Evolutionary conservation across 345 rosid genomes (phyloP).

Genomic region (Citrus inodora): DNA sequence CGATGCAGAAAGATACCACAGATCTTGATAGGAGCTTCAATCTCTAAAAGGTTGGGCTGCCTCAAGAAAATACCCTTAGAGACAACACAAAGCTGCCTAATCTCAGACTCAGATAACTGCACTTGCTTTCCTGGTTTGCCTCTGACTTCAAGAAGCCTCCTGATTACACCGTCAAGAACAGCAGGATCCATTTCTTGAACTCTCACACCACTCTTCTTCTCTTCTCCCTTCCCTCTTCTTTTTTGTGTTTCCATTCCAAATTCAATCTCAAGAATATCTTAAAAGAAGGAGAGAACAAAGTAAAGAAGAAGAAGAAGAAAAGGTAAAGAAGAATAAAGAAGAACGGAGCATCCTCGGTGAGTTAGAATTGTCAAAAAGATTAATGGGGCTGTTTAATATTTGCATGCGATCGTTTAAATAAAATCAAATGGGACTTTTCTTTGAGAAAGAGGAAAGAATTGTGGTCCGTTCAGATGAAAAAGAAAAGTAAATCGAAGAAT

Average conservation of each 20-base stretch:
- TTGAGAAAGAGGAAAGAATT: conserved; percentile 18
- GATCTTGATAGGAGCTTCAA: conserved; percentile 78
- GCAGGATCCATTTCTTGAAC: conserved; percentile 39
- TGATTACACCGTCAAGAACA: conserved; percentile 59
- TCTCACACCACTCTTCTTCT: no score
- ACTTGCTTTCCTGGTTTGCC: conserved; percentile 68
- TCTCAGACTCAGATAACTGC: conserved; percentile 64
- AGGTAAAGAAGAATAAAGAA: conserved; percentile 3
- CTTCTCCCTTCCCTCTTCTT: neutral
- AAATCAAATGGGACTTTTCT: conserved; percentile 15
- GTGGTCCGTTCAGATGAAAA: neutral
- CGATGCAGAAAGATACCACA: conserved; percentile 46
- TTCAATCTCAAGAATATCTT: neutral
- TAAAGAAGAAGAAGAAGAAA: conserved; percentile 6
- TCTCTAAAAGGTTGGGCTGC: conserved; percentile 78
- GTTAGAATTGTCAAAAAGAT: no score
- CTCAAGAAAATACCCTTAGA: conserved; percentile 63
- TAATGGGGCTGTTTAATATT: neutral
- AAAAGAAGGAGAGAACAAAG: conserved; percentile 6
- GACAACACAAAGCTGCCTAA: conserved; percentile 64
- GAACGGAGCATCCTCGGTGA: neutral
- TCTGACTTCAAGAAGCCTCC: conserved; percentile 61
- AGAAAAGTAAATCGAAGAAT: neutral
- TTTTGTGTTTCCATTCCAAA: neutral
- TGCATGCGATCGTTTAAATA: neutral